Evolutionary conservation across 176 grass and related monocot species (phyloP).

Genomic region (Aegilops longissima): DNA sequence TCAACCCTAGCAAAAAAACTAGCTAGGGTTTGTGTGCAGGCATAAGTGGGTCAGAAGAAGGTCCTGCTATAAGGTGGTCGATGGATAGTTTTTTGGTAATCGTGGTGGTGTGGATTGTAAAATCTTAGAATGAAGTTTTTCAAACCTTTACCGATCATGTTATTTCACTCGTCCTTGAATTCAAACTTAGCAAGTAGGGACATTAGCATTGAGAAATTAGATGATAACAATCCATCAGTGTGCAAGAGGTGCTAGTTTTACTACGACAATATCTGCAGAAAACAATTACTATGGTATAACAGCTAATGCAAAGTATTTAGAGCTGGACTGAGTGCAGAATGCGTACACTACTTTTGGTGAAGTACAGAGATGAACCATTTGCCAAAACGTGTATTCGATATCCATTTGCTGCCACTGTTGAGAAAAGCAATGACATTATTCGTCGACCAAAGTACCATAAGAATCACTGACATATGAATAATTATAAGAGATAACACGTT

Average conservation of each 20-base stretch:
- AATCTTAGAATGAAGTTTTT: background rate
- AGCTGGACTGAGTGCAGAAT: slow-evolving; percentile 48
- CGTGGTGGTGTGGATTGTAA: slow-evolving; percentile 2
- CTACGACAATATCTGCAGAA: background rate
- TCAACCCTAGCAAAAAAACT: background rate
- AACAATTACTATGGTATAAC: background rate
- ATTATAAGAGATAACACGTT: background rate
- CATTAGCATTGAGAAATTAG: background rate
- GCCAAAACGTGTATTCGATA: slow-evolving; percentile 99
- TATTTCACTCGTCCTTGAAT: background rate
- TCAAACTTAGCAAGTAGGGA: slow-evolving; percentile 8
- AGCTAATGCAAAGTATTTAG: slow-evolving; percentile 20
- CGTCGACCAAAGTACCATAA: background rate
- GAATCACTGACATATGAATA: background rate
- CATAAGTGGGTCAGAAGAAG: background rate
- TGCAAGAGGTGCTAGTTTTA: background rate
- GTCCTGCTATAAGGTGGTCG: background rate
- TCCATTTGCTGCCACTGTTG: slow-evolving; percentile 99
- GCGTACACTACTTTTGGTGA: slow-evolving; percentile 99
- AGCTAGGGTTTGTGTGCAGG: background rate
- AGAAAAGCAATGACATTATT: slow-evolving; percentile 34
- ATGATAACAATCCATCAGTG: slow-evolving; percentile 3
- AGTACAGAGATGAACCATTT: slow-evolving; percentile 99
- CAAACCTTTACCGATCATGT: background rate
- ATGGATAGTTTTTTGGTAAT: background rate